Conservation (phyloP, 441 rosid genomes). For the Pelargonium myrrhifolium region DNA sequence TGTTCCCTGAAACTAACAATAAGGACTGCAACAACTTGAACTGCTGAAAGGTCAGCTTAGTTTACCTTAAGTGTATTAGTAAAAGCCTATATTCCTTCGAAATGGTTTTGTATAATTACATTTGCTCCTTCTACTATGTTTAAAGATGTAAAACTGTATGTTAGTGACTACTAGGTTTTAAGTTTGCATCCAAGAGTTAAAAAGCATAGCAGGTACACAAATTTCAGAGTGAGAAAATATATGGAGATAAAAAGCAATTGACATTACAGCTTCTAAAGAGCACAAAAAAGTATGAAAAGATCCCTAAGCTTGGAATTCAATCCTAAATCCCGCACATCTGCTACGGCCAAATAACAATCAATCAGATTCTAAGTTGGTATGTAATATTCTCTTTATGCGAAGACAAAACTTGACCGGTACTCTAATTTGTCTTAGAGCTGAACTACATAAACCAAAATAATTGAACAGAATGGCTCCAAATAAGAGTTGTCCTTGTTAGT, state of each 20-base stretch:
- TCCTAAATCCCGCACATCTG: background rate
- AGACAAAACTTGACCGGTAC: conserved; percentile 22
- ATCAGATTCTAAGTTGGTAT: background rate
- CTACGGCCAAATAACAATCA: background rate
- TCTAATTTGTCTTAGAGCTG: conserved; percentile 20
- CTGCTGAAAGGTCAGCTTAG: too few species aligned
- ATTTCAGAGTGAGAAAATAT: too few species aligned
- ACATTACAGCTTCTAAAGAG: background rate
- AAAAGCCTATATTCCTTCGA: too few species aligned
- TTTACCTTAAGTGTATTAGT: too few species aligned
- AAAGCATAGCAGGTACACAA: too few species aligned
- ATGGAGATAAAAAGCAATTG: background rate
- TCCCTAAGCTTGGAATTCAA: background rate
- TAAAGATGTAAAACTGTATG: too few species aligned
- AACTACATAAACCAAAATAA: conserved; percentile 14
- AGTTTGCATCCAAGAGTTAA: too few species aligned
- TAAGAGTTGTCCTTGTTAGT: background rate
- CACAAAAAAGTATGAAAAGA: background rate
- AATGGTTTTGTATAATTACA: too few species aligned
- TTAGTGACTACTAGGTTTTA: too few species aligned
- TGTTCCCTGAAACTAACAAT: too few species aligned
- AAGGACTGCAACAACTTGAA: too few species aligned
- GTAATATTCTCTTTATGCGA: conserved; percentile 26
- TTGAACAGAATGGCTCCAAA: conserved; percentile 8
- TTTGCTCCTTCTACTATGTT: too few species aligned